phyloP scores from a whole-genome alignment of 2,329 filamentous ascomycete species.

The Cyphellophora europaea region DNA sequence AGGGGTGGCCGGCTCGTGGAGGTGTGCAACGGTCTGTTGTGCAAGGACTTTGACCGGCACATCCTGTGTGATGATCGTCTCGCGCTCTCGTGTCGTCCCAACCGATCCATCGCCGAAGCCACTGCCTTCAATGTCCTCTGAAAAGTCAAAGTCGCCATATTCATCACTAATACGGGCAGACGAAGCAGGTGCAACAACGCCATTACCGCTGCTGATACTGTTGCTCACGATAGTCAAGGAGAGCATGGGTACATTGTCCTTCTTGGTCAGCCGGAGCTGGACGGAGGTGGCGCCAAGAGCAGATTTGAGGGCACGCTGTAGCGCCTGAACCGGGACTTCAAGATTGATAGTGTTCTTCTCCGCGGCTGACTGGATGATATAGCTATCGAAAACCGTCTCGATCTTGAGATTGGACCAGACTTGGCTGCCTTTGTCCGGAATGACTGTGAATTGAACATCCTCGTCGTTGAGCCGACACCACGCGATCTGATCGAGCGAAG shows the following conservation, averaged over 20 bases:
- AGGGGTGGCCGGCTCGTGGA: slow-evolving; percentile 83
- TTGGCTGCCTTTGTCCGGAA: slow-evolving; percentile 88
- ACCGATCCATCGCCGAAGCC: slow-evolving; percentile 32
- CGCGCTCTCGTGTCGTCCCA: slow-evolving; percentile 60
- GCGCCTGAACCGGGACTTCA: slow-evolving; percentile 77
- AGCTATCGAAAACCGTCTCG: slow-evolving; percentile 86
- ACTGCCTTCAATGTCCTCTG: slow-evolving; percentile 32
- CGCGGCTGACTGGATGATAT: slow-evolving; percentile 77
- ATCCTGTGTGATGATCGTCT: slow-evolving; percentile 90
- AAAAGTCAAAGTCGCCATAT: slow-evolving; percentile 15
- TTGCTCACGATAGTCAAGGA: slow-evolving; percentile 82
- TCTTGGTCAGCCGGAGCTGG: slow-evolving; percentile 84
- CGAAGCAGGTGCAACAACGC: slow-evolving; percentile 28
- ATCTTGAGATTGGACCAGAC: slow-evolving; percentile 72
- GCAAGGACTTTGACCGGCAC: slow-evolving; percentile 88
- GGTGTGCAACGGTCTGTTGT: slow-evolving; percentile 73
- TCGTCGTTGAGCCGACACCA: slow-evolving; percentile 87
- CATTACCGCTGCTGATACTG: slow-evolving; percentile 46
- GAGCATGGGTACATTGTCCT: slow-evolving; percentile 75
- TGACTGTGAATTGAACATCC: slow-evolving; percentile 85
- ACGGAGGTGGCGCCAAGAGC: slow-evolving; percentile 73
- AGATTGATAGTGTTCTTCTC: slow-evolving; percentile 86
- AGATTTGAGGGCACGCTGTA: slow-evolving; percentile 86
- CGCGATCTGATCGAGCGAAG: slow-evolving; percentile 67
- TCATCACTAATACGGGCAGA: slow-evolving; percentile 13